Evolutionary conservation across 352 stramenopile genomes (phyloP).

Genomic region (Globisporangium carolinianum): DNA sequence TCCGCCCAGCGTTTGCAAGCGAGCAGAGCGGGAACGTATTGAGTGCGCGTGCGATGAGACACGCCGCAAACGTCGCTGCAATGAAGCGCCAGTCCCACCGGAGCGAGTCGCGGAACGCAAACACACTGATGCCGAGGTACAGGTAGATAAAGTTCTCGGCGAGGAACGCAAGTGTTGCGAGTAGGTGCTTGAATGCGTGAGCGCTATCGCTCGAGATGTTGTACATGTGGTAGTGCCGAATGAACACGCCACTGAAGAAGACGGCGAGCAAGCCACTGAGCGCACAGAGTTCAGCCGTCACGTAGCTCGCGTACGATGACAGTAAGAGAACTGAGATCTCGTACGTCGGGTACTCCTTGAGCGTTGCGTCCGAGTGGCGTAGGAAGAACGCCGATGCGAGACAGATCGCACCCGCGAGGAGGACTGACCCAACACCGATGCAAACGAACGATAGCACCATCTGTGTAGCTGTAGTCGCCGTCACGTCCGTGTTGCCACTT

Average conservation of each 20-base stretch:
- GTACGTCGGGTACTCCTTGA: conserved; percentile 38
- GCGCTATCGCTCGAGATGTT: conserved; percentile 33
- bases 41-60: conserved; percentile 20
- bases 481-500: conserved; percentile 14
- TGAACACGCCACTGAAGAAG: conserved; percentile 68
- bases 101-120: conserved; percentile 26
- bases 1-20: conserved; percentile 22
- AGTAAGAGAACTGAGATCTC: conserved; percentile 61
- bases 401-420: conserved; percentile 37
- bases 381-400: conserved; percentile 36
- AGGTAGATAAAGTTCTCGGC: conserved; percentile 49
- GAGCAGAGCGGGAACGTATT: conserved; percentile 36
- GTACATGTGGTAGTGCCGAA: conserved; percentile 45
- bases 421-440: conserved; percentile 41
- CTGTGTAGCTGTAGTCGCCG: background rate
- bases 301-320: conserved; percentile 33
- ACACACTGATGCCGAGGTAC: conserved; percentile 38
- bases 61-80: conserved; percentile 18
- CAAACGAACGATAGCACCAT: conserved; percentile 26
- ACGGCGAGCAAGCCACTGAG: conserved; percentile 79
- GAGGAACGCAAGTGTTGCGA: conserved; percentile 35
- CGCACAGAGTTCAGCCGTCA: conserved; percentile 26
- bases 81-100: conserved; percentile 38
- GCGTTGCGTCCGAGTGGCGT: conserved; percentile 5
- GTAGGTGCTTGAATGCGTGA: conserved; percentile 29